phyloP scores from a whole-genome alignment of 2,329 filamentous ascomycete species.

The Trichoderma brevicompactum region DNA sequence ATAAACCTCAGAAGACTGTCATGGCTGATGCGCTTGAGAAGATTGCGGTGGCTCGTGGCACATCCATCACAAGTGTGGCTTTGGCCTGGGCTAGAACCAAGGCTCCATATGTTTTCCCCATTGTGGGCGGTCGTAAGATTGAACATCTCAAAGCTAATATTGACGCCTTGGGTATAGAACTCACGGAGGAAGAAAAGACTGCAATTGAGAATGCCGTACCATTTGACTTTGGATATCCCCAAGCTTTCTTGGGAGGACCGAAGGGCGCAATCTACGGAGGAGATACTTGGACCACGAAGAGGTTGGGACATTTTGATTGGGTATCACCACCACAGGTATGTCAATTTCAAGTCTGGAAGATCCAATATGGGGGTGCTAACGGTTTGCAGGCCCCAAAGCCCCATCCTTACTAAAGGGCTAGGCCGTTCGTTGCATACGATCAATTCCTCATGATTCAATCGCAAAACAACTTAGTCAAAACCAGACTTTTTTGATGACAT shows the following conservation, averaged over 20 bases:
- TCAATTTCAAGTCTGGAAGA: neutral
- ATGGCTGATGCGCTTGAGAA: constrained; percentile 28
- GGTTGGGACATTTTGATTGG: constrained; percentile 25
- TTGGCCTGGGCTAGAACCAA: constrained; percentile 66
- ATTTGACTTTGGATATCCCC: constrained; percentile 57
- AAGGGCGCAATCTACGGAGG: neutral
- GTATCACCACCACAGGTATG: constrained; percentile 20
- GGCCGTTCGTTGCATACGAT: too few species aligned
- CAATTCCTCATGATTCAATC: too few species aligned
- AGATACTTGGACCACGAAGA: constrained; percentile 24
- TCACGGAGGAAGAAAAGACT: constrained; percentile 59
- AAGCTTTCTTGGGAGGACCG: constrained; percentile 19
- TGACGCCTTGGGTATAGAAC: constrained; percentile 56
- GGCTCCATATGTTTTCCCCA: constrained; percentile 63
- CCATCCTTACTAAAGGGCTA: neutral
- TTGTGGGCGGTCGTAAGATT: constrained; percentile 63
- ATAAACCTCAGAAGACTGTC: constrained; percentile 32
- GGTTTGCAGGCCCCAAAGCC: constrained; percentile 7
- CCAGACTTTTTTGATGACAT: too few species aligned
- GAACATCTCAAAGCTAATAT: constrained; percentile 67
- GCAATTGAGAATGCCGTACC: constrained; percentile 57
- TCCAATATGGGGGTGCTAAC: neutral
- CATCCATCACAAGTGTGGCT: constrained; percentile 42
- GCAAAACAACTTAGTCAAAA: too few species aligned
- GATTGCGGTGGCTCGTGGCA: constrained; percentile 25